A percentile compares a stretch with the other conserved stretches of the same genome.
Evolutionary conservation across 2,329 filamentous ascomycete genomes (phyloP).

Genomic region (Calonectria pteridis): DNA sequence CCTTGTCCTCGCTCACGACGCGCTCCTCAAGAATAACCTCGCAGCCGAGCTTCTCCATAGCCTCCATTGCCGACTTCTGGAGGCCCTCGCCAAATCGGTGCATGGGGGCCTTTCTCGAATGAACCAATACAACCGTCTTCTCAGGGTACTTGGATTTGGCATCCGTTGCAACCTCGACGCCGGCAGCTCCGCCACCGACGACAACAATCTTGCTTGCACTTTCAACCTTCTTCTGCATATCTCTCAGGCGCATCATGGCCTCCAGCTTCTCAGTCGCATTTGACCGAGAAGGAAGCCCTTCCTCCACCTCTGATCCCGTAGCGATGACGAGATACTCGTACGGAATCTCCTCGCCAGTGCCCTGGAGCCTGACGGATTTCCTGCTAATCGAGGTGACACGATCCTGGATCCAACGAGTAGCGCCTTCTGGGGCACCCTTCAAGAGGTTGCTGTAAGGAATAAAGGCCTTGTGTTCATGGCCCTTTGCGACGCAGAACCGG

Average conservation of each 20-base stretch:
- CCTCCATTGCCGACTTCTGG: conserved; percentile 55
- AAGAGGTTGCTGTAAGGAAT: conserved; percentile 67
- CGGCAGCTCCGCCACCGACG: conserved; percentile 71
- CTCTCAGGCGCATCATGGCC: conserved; percentile 57
- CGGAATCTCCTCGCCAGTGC: conserved; percentile 56
- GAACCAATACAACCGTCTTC: conserved; percentile 69
- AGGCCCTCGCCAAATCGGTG: conserved; percentile 61
- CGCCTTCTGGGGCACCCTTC: conserved; percentile 48
- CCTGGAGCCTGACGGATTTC: conserved; percentile 55
- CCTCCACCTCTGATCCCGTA: conserved; percentile 63
- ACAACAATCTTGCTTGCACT: conserved; percentile 60
- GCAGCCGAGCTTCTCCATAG: conserved; percentile 60
- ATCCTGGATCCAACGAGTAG: conserved; percentile 57
- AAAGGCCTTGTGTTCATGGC: conserved; percentile 69
- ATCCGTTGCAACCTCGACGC: conserved; percentile 72
- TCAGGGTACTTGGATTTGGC: conserved; percentile 67
- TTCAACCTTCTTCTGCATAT: conserved; percentile 61
- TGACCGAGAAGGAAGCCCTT: conserved; percentile 62
- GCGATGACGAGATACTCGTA: conserved; percentile 71
- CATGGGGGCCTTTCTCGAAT: conserved; percentile 67
- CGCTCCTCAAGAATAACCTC: conserved; percentile 65
- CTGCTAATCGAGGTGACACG: conserved; percentile 54
- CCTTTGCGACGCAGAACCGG: conserved; percentile 66
- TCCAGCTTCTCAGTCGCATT: conserved; percentile 55
- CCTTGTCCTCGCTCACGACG: conserved; percentile 52